Evolutionary conservation across 257 asterid species (phyloP).

Genomic region (Dorcoceras hygrometricum): DNA sequence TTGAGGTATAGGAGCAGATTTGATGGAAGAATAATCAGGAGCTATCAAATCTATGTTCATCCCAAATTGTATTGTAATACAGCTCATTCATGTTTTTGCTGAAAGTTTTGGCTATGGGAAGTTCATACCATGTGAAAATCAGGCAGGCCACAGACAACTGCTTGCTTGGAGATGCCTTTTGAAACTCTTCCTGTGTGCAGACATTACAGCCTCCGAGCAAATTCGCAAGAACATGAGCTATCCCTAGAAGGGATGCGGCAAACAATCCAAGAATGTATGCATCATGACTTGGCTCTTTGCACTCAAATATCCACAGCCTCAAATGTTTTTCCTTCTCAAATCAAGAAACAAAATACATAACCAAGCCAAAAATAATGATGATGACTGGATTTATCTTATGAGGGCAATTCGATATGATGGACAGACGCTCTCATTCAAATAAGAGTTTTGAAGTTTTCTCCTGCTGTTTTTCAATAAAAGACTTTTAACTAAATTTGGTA

Average conservation of each 20-base stretch:
- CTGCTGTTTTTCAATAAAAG: too few relatives aligned
- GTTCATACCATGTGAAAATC: constrained; percentile 55
- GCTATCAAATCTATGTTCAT: background rate
- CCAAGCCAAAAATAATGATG: background rate
- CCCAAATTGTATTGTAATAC: background rate
- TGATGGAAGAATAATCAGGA: too few relatives aligned
- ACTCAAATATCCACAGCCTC: constrained; percentile 74
- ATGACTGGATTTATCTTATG: background rate
- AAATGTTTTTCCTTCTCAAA: constrained; percentile 64
- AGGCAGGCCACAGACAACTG: constrained; percentile 57
- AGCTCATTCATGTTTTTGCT: background rate
- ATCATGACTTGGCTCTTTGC: constrained; percentile 82
- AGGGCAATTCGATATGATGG: too few relatives aligned
- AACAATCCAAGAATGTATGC: constrained; percentile 71
- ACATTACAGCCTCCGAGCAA: constrained; percentile 61
- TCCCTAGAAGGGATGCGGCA: constrained; percentile 54
- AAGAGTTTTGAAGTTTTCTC: too few relatives aligned
- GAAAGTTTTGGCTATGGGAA: background rate
- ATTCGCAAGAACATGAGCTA: constrained; percentile 68
- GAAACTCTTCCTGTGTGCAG: constrained; percentile 38
- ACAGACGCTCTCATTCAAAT: too few relatives aligned
- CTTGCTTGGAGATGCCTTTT: constrained; percentile 55
- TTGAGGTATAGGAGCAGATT: too few relatives aligned
- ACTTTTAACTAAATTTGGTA: too few relatives aligned
- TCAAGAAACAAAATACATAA: background rate